These are phyloP conservation scores for Fraxinus velutina DNA, from an alignment of 305 asterid species.

Conservation along the genomic window DNA sequence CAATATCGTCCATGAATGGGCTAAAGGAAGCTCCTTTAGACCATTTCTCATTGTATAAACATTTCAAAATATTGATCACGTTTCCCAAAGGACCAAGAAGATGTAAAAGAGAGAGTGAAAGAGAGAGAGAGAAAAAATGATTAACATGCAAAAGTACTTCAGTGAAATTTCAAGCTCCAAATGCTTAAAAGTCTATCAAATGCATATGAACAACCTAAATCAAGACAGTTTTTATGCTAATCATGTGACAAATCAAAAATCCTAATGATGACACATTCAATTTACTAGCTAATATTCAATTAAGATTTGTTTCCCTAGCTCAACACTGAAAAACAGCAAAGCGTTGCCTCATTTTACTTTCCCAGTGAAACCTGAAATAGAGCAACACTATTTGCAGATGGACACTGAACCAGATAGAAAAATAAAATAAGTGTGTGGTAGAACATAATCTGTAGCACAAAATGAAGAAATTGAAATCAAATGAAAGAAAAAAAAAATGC, in stretches of 20 bases:
- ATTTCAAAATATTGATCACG: neutral
- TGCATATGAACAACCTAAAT: neutral
- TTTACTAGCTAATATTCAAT: neutral
- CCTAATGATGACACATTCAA: neutral
- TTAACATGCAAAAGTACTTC: too few relatives aligned
- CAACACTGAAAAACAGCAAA: neutral
- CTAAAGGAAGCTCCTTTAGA: conserved; percentile 84
- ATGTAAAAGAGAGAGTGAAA: neutral
- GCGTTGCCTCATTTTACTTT: neutral
- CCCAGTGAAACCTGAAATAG: neutral
- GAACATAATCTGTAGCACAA: neutral
- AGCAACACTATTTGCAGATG: neutral
- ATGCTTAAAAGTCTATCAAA: neutral
- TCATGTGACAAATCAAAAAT: neutral
- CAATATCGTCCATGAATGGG: conserved; percentile 78
- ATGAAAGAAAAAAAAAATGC: too few relatives aligned
- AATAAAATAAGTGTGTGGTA: neutral
- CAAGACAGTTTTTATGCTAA: neutral
- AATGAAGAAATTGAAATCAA: neutral
- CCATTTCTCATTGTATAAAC: conserved; percentile 34
- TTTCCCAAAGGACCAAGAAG: neutral
- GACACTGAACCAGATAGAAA: neutral
- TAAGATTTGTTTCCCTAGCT: neutral
- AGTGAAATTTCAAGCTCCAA: neutral
- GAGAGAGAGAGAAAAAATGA: too few relatives aligned